Evolutionary conservation across 805 yeast species (phyloP).

Genomic region (Myxozyma kluyveri): DNA sequence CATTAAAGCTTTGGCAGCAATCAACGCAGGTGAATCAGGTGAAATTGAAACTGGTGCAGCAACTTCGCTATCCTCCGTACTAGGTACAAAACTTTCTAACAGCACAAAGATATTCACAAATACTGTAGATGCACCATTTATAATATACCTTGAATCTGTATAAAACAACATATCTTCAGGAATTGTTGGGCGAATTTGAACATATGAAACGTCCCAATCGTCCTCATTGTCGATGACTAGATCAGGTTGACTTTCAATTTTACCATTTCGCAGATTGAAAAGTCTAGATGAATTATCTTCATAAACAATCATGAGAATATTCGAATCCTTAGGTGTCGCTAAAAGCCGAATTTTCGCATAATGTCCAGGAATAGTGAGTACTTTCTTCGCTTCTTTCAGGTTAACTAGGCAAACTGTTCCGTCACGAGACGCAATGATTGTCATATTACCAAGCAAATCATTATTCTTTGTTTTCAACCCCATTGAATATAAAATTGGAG

Average conservation of each 20-base stretch:
- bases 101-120: constrained; percentile 20
- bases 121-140: constrained; percentile 27
- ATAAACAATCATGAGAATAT: constrained; percentile 19
- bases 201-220: constrained; percentile 25
- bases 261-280: constrained; percentile 20
- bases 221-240: constrained; percentile 21
- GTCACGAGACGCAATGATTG: constrained; percentile 24
- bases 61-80: not conserved
- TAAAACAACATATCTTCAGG: constrained; percentile 21
- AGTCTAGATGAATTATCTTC: constrained; percentile 21
- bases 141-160: constrained; percentile 24
- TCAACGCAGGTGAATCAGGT: constrained; percentile 1
- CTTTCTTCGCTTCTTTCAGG: constrained; percentile 2
- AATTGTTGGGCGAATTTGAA: constrained; percentile 21
- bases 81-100: constrained; percentile 5
- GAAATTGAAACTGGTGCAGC: not conserved
- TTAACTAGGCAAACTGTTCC: constrained; percentile 25
- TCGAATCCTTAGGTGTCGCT: constrained; percentile 22
- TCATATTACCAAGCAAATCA: constrained; percentile 9
- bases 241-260: constrained; percentile 24
- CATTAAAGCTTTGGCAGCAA: constrained; percentile 17
- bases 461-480: constrained; percentile 1
- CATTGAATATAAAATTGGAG: constrained; percentile 24
- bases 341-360: constrained; percentile 14
- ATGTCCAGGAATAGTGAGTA: constrained; percentile 30